A percentile compares a stretch with the other conserved stretches of the same genome.
Conservation (phyloP, 1,284 basidiomycete genomes). For the Ganoderma leucocontextum region DNA sequence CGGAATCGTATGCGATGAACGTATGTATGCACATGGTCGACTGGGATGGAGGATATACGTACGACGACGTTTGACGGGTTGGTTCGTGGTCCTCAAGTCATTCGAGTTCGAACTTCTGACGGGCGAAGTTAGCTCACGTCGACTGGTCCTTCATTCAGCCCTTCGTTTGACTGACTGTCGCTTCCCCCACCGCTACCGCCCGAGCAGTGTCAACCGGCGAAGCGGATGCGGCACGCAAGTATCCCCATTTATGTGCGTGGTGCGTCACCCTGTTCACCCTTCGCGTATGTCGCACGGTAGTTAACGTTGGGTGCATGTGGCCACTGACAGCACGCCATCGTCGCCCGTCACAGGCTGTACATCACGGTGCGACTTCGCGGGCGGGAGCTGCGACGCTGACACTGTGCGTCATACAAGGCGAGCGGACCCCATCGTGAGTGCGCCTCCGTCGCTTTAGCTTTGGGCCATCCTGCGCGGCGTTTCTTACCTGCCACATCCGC, state of each 20-base stretch:
- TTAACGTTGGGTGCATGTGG: not conserved
- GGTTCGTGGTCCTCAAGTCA: not conserved
- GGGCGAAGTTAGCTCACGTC: not conserved
- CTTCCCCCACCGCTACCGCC: not conserved
- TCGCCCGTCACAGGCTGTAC: not conserved
- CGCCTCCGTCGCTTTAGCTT: not conserved
- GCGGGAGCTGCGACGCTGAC: not conserved
- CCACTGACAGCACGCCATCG: not conserved
- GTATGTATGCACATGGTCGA: not conserved
- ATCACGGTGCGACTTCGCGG: not conserved
- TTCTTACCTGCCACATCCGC: conserved; percentile 6
- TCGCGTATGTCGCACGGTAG: not conserved
- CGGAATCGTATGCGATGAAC: not conserved
- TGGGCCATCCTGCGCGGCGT: not conserved
- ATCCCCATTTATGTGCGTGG: not conserved
- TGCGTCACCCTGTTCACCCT: conserved; percentile 1
- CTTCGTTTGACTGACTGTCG: not conserved
- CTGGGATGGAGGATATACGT: not conserved
- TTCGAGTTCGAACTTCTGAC: conserved; percentile 1
- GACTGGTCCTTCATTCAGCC: not conserved
- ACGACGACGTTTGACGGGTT: not conserved
- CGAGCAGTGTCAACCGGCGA: not conserved
- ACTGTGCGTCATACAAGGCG: not conserved
- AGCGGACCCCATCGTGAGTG: conserved; percentile 2
- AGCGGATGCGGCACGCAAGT: not conserved